These are phyloP conservation scores for Akanthomyces uredinophilus DNA, from an alignment of 2,329 filamentous ascomycete species.

Conservation along the genomic window DNA sequence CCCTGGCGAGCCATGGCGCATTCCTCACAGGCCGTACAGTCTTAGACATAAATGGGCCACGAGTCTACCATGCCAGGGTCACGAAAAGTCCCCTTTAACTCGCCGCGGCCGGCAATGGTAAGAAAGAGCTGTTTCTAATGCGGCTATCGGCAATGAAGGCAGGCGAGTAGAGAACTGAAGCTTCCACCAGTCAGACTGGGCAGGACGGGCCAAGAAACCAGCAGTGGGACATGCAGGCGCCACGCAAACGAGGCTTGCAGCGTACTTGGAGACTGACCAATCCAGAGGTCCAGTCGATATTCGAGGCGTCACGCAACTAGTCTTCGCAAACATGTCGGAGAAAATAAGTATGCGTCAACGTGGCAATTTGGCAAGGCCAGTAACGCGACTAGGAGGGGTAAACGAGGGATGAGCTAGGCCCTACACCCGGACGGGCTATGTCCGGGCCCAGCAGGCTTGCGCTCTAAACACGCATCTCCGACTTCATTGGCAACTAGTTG, in stretches of 20 bases:
- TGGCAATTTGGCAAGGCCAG: conserved; percentile 2
- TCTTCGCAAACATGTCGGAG: background rate
- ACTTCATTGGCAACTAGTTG: background rate
- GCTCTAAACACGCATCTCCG: background rate
- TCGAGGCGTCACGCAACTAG: background rate
- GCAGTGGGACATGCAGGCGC: conserved; percentile 1
- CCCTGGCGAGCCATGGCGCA: background rate
- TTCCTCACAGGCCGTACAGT: background rate
- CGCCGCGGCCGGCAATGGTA: background rate
- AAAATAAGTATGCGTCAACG: background rate
- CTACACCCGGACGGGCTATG: background rate
- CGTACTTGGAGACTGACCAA: background rate
- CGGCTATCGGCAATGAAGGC: background rate
- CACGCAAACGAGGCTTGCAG: conserved; percentile 7
- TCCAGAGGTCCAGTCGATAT: background rate
- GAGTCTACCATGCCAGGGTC: background rate
- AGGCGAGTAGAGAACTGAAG: background rate
- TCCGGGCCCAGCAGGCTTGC: background rate
- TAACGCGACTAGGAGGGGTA: background rate
- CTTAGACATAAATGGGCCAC: background rate
- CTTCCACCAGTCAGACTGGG: background rate
- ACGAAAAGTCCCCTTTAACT: background rate
- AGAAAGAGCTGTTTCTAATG: background rate
- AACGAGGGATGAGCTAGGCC: background rate
- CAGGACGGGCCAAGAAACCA: background rate